These are phyloP conservation scores for Aspergillus quadricinctus DNA, from an alignment of 2,329 filamentous ascomycete species.

Conservation along the genomic window DNA sequence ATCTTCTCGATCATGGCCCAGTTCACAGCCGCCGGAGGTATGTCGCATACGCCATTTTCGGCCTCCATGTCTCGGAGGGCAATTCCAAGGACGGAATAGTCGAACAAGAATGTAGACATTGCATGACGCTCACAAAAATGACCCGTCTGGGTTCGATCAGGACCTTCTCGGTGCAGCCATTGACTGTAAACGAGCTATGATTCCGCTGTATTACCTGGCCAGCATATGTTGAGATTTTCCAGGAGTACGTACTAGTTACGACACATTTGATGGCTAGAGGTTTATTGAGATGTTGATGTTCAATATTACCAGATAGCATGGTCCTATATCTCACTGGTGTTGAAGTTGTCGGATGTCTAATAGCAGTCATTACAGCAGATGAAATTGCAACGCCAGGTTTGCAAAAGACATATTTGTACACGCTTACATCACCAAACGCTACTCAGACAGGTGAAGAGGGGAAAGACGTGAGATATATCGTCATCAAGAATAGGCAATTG, in stretches of 20 bases:
- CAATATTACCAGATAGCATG: too few species aligned
- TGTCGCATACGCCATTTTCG: background rate
- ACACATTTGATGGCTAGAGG: background rate
- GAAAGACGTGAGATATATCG: background rate
- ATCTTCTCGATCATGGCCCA: background rate
- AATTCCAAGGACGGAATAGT: background rate
- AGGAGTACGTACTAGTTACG: background rate
- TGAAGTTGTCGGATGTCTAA: too few species aligned
- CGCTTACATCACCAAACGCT: background rate
- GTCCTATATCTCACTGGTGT: too few species aligned
- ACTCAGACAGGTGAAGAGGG: background rate
- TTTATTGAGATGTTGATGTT: too few species aligned
- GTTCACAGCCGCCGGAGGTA: background rate
- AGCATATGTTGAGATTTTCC: background rate
- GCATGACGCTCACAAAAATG: background rate
- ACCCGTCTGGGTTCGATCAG: background rate
- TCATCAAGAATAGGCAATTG: constrained; percentile 1
- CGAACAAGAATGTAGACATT: background rate
- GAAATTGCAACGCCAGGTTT: background rate
- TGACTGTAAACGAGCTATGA: background rate
- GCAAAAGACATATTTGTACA: background rate
- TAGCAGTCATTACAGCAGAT: too few species aligned
- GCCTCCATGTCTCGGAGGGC: background rate
- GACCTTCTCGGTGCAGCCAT: background rate
- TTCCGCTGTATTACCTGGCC: background rate